phyloP scores from a whole-genome alignment of 169 alveolate genomes.

The Plasmodium fragile region DNA sequence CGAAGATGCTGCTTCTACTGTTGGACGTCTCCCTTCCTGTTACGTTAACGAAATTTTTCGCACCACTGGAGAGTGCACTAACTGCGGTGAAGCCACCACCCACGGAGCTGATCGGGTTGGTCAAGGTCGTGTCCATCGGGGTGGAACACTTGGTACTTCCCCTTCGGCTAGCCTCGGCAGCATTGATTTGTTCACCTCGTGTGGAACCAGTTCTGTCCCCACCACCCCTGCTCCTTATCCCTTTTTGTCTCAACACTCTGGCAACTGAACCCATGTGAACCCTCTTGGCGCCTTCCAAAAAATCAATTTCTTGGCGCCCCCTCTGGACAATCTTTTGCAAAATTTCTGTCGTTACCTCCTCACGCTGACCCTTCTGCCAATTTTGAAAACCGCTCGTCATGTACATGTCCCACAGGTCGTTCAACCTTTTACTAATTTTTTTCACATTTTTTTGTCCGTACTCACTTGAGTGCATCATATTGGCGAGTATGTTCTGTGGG shows the following conservation, averaged over 20 bases:
- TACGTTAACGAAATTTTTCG: background rate
- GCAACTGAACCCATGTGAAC: background rate
- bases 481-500: conserved; percentile 35
- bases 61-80: background rate
- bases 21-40: background rate
- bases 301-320: conserved; percentile 8
- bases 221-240: background rate
- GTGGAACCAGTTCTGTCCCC: background rate
- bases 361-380: conserved; percentile 6
- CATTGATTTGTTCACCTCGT: background rate
- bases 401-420: conserved; percentile 26
- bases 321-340: background rate
- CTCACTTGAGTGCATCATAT: conserved; percentile 1
- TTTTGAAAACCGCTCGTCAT: background rate
- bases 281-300: conserved; percentile 4
- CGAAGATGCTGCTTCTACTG: background rate
- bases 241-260: background rate
- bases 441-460: background rate
- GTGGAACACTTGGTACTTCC: background rate
- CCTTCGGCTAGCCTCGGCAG: background rate
- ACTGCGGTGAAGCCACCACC: background rate
- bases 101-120: background rate
- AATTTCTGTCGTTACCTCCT: conserved; percentile 15
- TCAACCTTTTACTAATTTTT: conserved; percentile 13
- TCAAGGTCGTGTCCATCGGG: background rate